Evolutionary conservation across 2,329 filamentous ascomycete species (phyloP), one percentile per base, ranked within the genome.

Genomic region (Capronia americana): DNA sequence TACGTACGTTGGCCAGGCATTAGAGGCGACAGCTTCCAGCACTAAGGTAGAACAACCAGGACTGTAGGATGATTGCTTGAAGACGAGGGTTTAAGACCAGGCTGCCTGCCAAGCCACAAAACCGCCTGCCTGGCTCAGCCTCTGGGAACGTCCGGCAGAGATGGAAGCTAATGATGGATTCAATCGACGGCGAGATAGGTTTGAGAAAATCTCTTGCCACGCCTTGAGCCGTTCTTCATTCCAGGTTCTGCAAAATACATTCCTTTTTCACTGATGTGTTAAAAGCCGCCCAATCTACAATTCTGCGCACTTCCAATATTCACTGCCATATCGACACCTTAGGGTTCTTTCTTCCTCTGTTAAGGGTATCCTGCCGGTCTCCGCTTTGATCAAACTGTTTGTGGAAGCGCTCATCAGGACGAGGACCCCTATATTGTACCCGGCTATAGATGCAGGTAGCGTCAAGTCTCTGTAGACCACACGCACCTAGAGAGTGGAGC

Each of bases 81-180:
- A 8, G n/a, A 4, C 23, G 20, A 28, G 10, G 23, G 8, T 1
- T 26, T 26, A 12, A 53, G 23, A 28, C 41, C 55, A 46, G 55
- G 55, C 55, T 28, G 55, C 23, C 55, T 8, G 55, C 55, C 55
- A 41, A 38, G 34, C 55, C 55, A 57, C 28, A 56, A 56, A 56
- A 8, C 55, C 34, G 55, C 55, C 32, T 57, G 34, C 32, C 55
- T 57, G 30, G n/a, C 53, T 30, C 53, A 51, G 48, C 48, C 48
- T 23, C 53, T 14, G 17, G 10, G 3, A n/a, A 4, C 11, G 24
- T 50, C 6, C 4, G 38, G 38, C 28, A 30, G 28, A 30, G 34
- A 41, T 41, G 32, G 14, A 44, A 44, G 17, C 17, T 8, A 34
- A 34, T 34, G 11, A n/a, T 44, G 17, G 14, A n/a, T 44, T 44